phyloP scores from a whole-genome alignment of 768 basidiomycete genomes.

The Mycena metata region DNA sequence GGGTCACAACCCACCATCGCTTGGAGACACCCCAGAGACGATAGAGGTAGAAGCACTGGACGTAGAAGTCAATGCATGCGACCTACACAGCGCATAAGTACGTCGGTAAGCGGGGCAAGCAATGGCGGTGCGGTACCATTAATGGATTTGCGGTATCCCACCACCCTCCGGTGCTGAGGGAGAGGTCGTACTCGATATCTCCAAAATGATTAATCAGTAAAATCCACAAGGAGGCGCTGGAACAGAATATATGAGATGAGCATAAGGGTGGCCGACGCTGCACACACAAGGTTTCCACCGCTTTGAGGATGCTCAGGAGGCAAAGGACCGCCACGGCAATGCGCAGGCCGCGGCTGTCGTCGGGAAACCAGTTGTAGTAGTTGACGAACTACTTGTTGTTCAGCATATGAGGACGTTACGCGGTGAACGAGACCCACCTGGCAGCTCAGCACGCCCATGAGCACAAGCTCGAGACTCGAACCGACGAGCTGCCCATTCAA shows the following conservation, averaged over 20 bases:
- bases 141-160: conserved; percentile 29
- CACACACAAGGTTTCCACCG: conserved; percentile 19
- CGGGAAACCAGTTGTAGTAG: conserved; percentile 30
- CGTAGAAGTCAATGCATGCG: conserved; percentile 27
- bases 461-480: too few species aligned
- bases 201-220: conserved; percentile 5
- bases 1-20: conserved; percentile 15
- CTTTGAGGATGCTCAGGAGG: conserved; percentile 23
- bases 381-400: conserved; percentile 30
- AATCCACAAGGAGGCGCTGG: conserved; percentile 25
- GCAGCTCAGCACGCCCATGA: too few species aligned
- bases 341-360: conserved; percentile 11
- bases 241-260: background rate
- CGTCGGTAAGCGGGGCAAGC: background rate
- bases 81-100: conserved; percentile 20
- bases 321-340: conserved; percentile 6
- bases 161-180: too few species aligned
- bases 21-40: conserved; percentile 26
- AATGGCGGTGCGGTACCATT: conserved; percentile 19
- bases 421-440: too few species aligned
- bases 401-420: too few species aligned
- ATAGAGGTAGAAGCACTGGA: conserved; percentile 21
- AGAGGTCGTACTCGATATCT: too few species aligned
- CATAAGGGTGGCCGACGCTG: background rate
- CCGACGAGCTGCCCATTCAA: too few species aligned